Conservation (phyloP, 2,329 filamentous ascomycete species). For the Hypocrella siamensis region DNA sequence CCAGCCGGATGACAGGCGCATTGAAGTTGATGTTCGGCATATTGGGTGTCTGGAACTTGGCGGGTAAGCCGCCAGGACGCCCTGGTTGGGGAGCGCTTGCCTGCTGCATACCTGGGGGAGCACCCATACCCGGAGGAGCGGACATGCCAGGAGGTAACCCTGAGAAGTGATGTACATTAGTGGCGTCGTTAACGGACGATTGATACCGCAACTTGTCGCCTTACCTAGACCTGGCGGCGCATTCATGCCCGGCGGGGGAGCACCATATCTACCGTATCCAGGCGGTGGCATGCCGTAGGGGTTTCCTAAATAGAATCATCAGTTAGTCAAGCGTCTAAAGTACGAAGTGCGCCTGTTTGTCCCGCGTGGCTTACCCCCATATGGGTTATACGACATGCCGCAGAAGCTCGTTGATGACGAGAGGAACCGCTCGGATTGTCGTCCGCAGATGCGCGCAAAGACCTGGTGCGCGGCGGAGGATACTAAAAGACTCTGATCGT, state of each 20-base stretch:
- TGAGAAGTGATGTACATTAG: slow-evolving; percentile 15
- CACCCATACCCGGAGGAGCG: slow-evolving; percentile 60
- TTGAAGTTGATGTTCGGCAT: slow-evolving; percentile 98
- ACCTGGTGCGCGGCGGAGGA: no score
- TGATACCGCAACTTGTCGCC: slow-evolving; percentile 11
- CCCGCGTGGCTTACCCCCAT: slow-evolving; percentile 31
- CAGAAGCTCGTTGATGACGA: not conserved
- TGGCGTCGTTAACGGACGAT: not conserved
- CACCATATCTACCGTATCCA: slow-evolving; percentile 54
- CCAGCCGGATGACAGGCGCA: slow-evolving; percentile 86
- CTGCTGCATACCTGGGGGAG: slow-evolving; percentile 69
- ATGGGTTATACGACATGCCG: slow-evolving; percentile 45
- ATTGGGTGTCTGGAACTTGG: slow-evolving; percentile 80
- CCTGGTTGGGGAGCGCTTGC: slow-evolving; percentile 58
- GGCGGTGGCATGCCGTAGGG: slow-evolving; percentile 65
- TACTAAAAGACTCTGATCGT: no score
- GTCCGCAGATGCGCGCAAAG: no score
- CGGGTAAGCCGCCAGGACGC: slow-evolving; percentile 64
- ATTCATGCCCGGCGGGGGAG: slow-evolving; percentile 50
- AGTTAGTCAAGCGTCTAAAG: not conserved
- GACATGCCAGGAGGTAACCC: slow-evolving; percentile 69
- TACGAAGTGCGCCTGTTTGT: not conserved
- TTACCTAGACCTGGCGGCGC: slow-evolving; percentile 73
- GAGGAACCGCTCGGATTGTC: no score
- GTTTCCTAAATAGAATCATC: slow-evolving; percentile 15